Evolutionary conservation across 2,329 filamentous ascomycete genomes (phyloP).

Genomic region (Elsinoe australis): DNA sequence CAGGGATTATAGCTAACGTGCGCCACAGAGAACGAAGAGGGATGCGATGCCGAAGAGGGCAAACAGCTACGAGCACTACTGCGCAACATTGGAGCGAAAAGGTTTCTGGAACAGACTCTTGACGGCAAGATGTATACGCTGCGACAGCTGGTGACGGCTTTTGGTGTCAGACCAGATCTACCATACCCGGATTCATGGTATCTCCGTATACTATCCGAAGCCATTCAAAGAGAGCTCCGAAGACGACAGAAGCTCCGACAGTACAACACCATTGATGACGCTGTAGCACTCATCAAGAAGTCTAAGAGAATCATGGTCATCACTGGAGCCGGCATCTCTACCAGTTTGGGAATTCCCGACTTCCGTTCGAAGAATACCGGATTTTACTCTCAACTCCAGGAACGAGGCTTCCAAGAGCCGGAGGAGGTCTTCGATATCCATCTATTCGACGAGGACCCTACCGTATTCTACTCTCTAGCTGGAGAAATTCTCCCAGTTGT

Average conservation of each 20-base stretch:
- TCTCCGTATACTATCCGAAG: conserved; percentile 60
- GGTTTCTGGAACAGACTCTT: conserved; percentile 68
- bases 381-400: conserved; percentile 76
- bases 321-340: conserved; percentile 93
- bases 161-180: conserved; percentile 68
- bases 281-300: conserved; percentile 64
- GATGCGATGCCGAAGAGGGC: conserved; percentile 18
- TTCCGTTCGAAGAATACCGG: conserved; percentile 91
- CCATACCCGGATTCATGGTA: conserved; percentile 67
- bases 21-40: conserved; percentile 15
- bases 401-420: conserved; percentile 71
- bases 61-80: conserved; percentile 40
- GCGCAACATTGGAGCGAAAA: conserved; percentile 65
- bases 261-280: conserved; percentile 84
- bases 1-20: not conserved
- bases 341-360: conserved; percentile 91
- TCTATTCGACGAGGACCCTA: conserved; percentile 75
- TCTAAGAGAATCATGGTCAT: conserved; percentile 84
- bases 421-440: conserved; percentile 93
- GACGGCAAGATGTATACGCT: conserved; percentile 62
- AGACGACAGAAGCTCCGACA: conserved; percentile 71
- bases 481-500: conserved; percentile 81
- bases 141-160: conserved; percentile 78
- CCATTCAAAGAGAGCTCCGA: conserved; percentile 69
- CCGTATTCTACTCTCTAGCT: conserved; percentile 82